Base-by-base conservation (phyloP, 192 early-diverging fungal genomes). In the Chytriomyces confervae region DNA sequence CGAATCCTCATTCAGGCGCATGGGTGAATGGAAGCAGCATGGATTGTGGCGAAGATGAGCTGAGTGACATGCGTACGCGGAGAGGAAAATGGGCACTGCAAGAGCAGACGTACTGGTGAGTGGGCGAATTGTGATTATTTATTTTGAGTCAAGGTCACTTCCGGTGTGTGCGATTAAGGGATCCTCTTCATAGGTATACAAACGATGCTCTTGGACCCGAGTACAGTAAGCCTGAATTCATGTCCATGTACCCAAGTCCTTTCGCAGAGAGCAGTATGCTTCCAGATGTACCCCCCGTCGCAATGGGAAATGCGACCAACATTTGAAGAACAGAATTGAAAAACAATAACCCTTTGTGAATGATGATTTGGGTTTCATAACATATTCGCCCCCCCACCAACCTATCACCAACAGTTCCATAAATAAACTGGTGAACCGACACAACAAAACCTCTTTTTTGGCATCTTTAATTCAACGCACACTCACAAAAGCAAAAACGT, bases 71-170 rank as follows among this genome's bases (percentile, higher is more conserved):
- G 82, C 67, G 78, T 27, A 72, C 63, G 5, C 81, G 97, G 36
- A 80, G 89, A 24, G 95, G 90, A 46, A 72, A 89, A 63, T 99
- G 97, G 97, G 86, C 90, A 49, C 78, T 99, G 76, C 96, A 99
- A 57, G 97, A 97, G 75, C 97, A 98, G 79, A 83, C 83, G 16
- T 88, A 86, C 57, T 77, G 77, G 76, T 82, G 77, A 45, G 79
- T 46, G 23, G 46, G 6, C 62, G 49, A 36, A 13, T 69, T 9
- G 10, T 51, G 47, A 18, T 6, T 36, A 51, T 51, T 66, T 80
- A 50, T 1, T 13, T 69, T 47, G 0, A 1, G 1, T 0, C 0
- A 57, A 57, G 11, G 53, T 13, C 16, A 57, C 53, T 0, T 57
- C 5, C 53, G 5, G 3, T 29, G 23, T 69, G 23, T 13, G 13